phyloP scores from a whole-genome alignment of 2,329 filamentous ascomycete species.

The Orbilia oligospora region DNA sequence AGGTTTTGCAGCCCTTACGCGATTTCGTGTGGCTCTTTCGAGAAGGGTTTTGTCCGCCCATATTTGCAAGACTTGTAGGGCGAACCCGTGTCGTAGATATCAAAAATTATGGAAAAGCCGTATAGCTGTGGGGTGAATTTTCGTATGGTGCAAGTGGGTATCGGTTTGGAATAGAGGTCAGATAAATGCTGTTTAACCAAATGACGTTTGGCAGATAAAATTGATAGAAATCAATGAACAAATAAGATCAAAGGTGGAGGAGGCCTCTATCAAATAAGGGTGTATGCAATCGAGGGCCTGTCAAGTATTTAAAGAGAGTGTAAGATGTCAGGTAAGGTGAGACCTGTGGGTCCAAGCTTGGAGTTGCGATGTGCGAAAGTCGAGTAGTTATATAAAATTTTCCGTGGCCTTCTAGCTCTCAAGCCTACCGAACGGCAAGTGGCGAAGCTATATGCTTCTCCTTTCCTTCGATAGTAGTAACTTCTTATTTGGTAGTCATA shows the following conservation, averaged over 20 bases:
- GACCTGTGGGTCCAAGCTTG: slow-evolving; percentile 61
- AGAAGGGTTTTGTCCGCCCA: slow-evolving; percentile 59
- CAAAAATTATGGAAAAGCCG: slow-evolving; percentile 8
- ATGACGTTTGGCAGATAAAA: slow-evolving; percentile 22
- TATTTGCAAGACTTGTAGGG: slow-evolving; percentile 17
- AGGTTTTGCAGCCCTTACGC: slow-evolving; percentile 97
- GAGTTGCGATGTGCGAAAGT: slow-evolving; percentile 61
- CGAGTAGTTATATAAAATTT: slow-evolving; percentile 61
- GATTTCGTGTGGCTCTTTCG: slow-evolving; percentile 96
- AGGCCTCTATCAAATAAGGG: slow-evolving; percentile 35
- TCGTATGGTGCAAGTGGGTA: slow-evolving; percentile 6
- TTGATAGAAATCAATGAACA: slow-evolving; percentile 18
- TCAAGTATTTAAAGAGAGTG: slow-evolving; percentile 57
- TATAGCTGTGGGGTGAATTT: slow-evolving; percentile 3
- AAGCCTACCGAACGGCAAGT: slow-evolving; percentile 59
- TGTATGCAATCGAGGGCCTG: slow-evolving; percentile 44
- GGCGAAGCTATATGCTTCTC: slow-evolving; percentile 57
- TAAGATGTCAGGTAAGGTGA: slow-evolving; percentile 59
- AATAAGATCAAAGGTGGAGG: slow-evolving; percentile 36
- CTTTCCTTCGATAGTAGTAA: slow-evolving; percentile 56
- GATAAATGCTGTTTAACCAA: background rate
- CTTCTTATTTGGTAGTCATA: slow-evolving; percentile 60
- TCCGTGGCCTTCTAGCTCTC: slow-evolving; percentile 39
- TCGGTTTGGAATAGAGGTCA: background rate
- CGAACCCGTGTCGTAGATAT: background rate